Evolutionary conservation across 164 flowering plant genomes (phyloP).

Genomic region (Vitis vinifera): DNA sequence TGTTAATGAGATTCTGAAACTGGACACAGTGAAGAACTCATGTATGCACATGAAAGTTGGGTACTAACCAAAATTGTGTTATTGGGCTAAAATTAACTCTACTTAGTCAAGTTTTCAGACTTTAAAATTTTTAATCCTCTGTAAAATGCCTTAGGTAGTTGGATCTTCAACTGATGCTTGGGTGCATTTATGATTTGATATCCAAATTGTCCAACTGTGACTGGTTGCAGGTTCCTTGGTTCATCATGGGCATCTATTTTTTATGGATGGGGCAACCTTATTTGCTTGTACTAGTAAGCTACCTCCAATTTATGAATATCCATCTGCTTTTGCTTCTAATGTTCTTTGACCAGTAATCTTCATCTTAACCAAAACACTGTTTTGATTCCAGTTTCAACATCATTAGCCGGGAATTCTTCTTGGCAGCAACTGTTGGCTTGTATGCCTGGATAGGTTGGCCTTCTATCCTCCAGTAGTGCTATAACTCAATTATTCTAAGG

Average conservation of each 20-base stretch:
- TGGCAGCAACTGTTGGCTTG: conserved; percentile 71
- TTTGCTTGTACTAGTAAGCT: conserved; percentile 71
- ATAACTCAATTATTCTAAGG: not conserved
- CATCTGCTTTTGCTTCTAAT: not conserved
- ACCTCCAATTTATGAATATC: not conserved
- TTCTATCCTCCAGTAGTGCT: conserved; percentile 1
- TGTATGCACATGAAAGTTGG: too few species aligned
- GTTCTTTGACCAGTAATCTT: not conserved
- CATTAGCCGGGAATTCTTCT: conserved; percentile 76
- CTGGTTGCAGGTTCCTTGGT: conserved; percentile 78
- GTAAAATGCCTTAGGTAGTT: too few species aligned
- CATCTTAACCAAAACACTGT: conserved; percentile 2
- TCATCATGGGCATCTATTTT: conserved; percentile 80
- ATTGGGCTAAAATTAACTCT: too few species aligned
- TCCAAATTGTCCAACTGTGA: not conserved
- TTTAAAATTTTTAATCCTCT: too few species aligned
- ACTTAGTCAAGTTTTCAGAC: too few species aligned
- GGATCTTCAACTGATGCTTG: too few species aligned
- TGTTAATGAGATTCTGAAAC: too few species aligned
- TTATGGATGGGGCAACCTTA: conserved; percentile 86
- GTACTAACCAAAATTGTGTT: too few species aligned
- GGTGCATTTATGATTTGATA: too few species aligned
- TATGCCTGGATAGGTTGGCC: conserved; percentile 68
- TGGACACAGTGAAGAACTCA: too few species aligned
- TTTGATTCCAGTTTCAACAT: conserved; percentile 56